Base-by-base conservation (phyloP, 805 yeast species). In the Torulaspora franciscae region DNA sequence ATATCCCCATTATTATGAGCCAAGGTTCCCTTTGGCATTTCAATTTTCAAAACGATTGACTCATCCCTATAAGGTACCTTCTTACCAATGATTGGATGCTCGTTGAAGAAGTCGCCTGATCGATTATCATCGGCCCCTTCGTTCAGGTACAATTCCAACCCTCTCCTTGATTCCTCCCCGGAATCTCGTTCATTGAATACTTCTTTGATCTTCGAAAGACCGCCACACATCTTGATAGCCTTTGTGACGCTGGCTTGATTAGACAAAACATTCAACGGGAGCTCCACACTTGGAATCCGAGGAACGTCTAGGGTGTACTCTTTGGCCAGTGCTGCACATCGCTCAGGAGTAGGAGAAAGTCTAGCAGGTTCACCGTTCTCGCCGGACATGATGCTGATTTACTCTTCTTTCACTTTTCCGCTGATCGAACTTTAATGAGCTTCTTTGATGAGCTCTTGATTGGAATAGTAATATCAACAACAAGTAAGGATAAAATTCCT, bases 171-270 rank as follows among this genome's bases (percentile, higher is more conserved):
- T 25, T 61, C 63, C 33, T 55, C 33, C 32, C 40, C 30, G 25
- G 54, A 34, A 4, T 54, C 53, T 25, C 55, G 50, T 33, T 68
- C 64, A 43, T 55, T 62, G 30, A 66, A 58, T 2, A 71, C 59
- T 32, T 63, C 48, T 29, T 60, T 63, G 15, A 69, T 54, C 32
- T 61, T 61, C 42, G 54, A 62, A 55, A 56, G 63, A 49, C 91
- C 93, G 6, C 93, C 93, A 42, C 85, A 75, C 79, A 83, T 77
- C 5, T 65, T 62, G 8, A 89, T 63, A 0, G 95, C 95, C 39
- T 71, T 74, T 14, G 72, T 74, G 0, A 76, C 66, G 58, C 89
- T 74, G 30, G 73, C 50, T n/a, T 48, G 58, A 8, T 50, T 44
- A 3, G 56, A 26, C 10, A 60, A 71, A 6, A 90, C 90, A 13